Evolutionary conservation across 2,329 filamentous ascomycete genomes (phyloP).

Genomic region (Aspergillus sclerotialis): DNA sequence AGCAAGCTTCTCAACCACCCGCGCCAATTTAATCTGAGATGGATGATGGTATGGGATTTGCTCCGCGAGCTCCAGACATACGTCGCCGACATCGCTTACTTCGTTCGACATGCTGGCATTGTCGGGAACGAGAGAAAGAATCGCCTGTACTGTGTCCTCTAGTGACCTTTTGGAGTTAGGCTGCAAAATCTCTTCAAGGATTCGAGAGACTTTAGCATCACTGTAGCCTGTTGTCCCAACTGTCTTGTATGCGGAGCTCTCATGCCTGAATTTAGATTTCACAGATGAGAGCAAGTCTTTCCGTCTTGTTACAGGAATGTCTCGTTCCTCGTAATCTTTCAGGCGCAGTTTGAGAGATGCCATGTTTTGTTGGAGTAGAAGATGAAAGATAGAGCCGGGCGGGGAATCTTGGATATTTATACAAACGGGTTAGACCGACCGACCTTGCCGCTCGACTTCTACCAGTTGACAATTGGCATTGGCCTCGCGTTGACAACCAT

Average conservation of each 20-base stretch:
- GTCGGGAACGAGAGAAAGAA: neutral
- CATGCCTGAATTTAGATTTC: neutral
- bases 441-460: too few species aligned
- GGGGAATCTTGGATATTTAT: too few species aligned
- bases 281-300: neutral
- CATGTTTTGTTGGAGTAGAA: constrained; percentile 5
- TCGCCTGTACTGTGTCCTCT: neutral
- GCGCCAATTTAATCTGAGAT: neutral
- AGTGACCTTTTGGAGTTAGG: neutral
- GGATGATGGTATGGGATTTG: neutral
- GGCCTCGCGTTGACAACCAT: too few species aligned
- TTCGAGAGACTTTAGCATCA: neutral
- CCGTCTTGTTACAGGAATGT: neutral
- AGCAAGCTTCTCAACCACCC: neutral
- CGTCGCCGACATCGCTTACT: neutral
- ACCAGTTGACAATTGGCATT: too few species aligned
- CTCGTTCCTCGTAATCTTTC: neutral
- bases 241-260: neutral
- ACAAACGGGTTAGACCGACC: too few species aligned
- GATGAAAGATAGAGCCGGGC: neutral
- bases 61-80: neutral
- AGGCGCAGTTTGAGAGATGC: constrained; percentile 1
- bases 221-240: neutral
- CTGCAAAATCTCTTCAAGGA: neutral
- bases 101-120: neutral